Percentiles rank a stretch among this genome's conserved stretches.
Evolutionary conservation across 1,139 yeast genomes (phyloP).

Genomic region (Lodderomyces oxycetoniae): DNA sequence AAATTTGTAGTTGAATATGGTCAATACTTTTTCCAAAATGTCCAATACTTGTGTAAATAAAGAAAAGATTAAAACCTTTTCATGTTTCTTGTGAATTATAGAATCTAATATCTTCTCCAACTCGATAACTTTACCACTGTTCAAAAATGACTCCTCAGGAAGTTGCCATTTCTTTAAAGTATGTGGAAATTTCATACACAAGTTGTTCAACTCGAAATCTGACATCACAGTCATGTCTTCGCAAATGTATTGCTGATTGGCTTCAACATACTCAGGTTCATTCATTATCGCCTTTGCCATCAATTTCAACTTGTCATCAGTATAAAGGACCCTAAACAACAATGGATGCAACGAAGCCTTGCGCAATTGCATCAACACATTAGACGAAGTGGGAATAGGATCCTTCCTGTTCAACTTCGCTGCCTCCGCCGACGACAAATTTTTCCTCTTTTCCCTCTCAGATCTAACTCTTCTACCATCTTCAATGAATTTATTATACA

Average conservation of each 20-base stretch:
- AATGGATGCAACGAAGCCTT: slow-evolving; percentile 76
- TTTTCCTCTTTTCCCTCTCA: slow-evolving; percentile 48
- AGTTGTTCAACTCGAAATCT: slow-evolving; percentile 75
- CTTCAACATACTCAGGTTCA: slow-evolving; percentile 73
- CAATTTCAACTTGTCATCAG: slow-evolving; percentile 45
- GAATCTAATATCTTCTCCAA: slow-evolving; percentile 55
- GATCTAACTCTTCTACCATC: slow-evolving; percentile 41
- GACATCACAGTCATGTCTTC: slow-evolving; percentile 98
- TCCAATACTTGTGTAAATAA: slow-evolving; percentile 90
- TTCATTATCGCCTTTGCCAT: slow-evolving; percentile 79
- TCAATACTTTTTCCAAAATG: slow-evolving; percentile 72
- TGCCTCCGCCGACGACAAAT: slow-evolving; percentile 36
- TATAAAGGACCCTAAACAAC: slow-evolving; percentile 57
- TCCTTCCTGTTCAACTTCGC: slow-evolving; percentile 32
- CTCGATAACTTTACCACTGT: slow-evolving; percentile 71
- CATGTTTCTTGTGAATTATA: slow-evolving; percentile 59
- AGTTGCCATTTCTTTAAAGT: slow-evolving; percentile 55
- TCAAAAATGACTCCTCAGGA: slow-evolving; percentile 54
- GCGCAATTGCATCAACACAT: slow-evolving; percentile 64
- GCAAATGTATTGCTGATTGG: slow-evolving; percentile 66
- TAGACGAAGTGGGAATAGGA: slow-evolving; percentile 41
- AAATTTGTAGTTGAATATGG: slow-evolving; percentile 63
- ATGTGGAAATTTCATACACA: slow-evolving; percentile 69
- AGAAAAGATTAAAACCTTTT: slow-evolving; percentile 79
- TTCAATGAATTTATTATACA: slow-evolving; percentile 58